These are phyloP conservation scores for Aspergillus kassunensis DNA, from an alignment of 495 filamentous ascomycete species.

Conservation along the genomic window DNA sequence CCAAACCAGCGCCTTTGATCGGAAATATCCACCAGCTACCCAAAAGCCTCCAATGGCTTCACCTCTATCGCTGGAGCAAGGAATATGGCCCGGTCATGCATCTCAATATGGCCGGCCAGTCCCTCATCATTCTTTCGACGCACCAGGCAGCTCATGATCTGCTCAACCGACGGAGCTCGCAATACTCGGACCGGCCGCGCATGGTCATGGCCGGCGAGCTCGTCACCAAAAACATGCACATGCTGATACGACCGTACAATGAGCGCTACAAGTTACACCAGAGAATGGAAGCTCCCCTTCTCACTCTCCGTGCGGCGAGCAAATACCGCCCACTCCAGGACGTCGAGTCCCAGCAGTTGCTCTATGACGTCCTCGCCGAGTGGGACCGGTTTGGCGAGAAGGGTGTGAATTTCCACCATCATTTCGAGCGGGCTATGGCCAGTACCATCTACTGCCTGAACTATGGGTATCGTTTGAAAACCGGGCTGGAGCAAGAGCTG, in stretches of 20 bases:
- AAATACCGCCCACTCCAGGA: conserved; percentile 36
- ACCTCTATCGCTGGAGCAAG: conserved; percentile 22
- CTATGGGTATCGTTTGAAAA: conserved; percentile 28
- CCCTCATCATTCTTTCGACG: conserved; percentile 16
- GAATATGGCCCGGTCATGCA: conserved; percentile 27
- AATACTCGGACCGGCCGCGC: conserved; percentile 23
- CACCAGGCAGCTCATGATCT: conserved; percentile 18
- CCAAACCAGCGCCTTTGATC: conserved; percentile 29
- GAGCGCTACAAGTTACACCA: conserved; percentile 35
- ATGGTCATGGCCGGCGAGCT: conserved; percentile 20
- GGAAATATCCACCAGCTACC: conserved; percentile 26
- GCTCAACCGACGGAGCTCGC: conserved; percentile 19
- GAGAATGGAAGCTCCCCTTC: conserved; percentile 25
- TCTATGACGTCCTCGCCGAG: conserved; percentile 15
- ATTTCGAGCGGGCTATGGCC: conserved; percentile 19
- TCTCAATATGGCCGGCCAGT: conserved; percentile 11
- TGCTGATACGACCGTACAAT: conserved; percentile 40
- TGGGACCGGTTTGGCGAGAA: not conserved
- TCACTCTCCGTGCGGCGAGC: conserved; percentile 34
- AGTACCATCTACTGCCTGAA: conserved; percentile 24
- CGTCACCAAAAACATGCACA: conserved; percentile 29
- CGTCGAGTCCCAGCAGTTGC: conserved; percentile 28
- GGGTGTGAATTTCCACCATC: conserved; percentile 15
- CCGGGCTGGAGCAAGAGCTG: conserved; percentile 18
- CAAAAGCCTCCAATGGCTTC: conserved; percentile 12